Evolutionary conservation across 345 rosid species (phyloP).

Genomic region (Hirschfeldia incana): DNA sequence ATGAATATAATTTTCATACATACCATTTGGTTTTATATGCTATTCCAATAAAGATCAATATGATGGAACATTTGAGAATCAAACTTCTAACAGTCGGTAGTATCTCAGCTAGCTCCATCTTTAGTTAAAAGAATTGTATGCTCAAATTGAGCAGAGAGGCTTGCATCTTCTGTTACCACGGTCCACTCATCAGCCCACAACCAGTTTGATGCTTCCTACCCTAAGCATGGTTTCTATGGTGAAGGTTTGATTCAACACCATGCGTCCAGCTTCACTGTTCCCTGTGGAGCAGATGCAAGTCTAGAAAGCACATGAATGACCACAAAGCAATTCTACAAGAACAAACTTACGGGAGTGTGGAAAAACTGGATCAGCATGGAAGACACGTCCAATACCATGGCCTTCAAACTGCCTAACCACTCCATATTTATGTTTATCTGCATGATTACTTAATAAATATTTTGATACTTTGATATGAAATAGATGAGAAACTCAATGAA

Average conservation of each 20-base stretch:
- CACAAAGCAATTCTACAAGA: neutral
- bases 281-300: conserved; percentile 45
- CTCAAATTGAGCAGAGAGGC: conserved; percentile 90
- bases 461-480: neutral
- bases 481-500: neutral
- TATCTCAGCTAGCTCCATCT: conserved; percentile 90
- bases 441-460: conserved; percentile 58
- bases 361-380: conserved; percentile 87
- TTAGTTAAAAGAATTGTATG: conserved; percentile 83
- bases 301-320: neutral
- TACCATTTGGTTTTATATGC: neutral
- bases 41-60: neutral
- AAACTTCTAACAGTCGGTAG: conserved; percentile 45
- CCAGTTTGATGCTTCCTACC: conserved; percentile 70
- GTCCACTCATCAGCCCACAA: conserved; percentile 95
- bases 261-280: conserved; percentile 68
- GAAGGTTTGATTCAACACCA: conserved; percentile 92
- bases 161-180: conserved; percentile 82
- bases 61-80: neutral
- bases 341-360: conserved; percentile 64
- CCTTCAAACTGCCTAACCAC: conserved; percentile 86
- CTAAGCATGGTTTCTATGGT: conserved; percentile 97
- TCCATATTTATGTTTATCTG: conserved; percentile 81
- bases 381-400: conserved; percentile 89
- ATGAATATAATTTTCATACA: neutral